These are phyloP conservation scores for Cyclaneusma minus DNA, from an alignment of 2,329 filamentous ascomycete genomes.

Conservation along the genomic window DNA sequence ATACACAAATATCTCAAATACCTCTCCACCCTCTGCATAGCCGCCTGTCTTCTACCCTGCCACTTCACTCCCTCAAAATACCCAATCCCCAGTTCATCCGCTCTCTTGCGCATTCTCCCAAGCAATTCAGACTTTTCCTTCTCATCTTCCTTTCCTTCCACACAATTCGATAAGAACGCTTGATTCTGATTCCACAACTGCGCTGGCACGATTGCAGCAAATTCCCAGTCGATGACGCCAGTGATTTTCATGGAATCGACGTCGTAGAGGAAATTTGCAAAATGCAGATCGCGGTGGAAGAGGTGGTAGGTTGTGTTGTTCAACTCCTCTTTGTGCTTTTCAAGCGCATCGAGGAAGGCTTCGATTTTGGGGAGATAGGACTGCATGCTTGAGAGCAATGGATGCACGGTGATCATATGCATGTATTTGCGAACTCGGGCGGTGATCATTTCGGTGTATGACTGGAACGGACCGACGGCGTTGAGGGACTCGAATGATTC, in stretches of 20 bases:
- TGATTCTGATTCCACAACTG: conserved; percentile 20
- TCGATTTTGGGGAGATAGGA: conserved; percentile 16
- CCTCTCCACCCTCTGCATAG: conserved; percentile 16
- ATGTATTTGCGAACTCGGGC: conserved; percentile 15
- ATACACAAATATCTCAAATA: too few relatives aligned
- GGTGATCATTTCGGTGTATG: conserved; percentile 14
- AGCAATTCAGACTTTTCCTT: conserved; percentile 13
- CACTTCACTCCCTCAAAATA: conserved; percentile 7
- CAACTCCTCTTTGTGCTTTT: conserved; percentile 5
- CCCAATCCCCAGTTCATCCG: conserved; percentile 7
- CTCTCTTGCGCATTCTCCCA: conserved; percentile 13
- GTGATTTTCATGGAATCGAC: conserved; percentile 14
- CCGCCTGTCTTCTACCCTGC: conserved; percentile 9
- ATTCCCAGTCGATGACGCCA: conserved; percentile 23
- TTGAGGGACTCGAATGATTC: conserved; percentile 17
- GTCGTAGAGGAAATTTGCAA: conserved; percentile 22
- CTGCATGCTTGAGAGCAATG: conserved; percentile 13
- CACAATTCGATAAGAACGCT: conserved; percentile 21
- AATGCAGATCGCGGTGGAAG: conserved; percentile 23
- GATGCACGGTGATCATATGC: conserved; percentile 14
- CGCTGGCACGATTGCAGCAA: conserved; percentile 20
- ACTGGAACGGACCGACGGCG: conserved; percentile 12
- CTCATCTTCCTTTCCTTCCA: conserved; percentile 7
- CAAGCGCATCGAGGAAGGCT: conserved; percentile 9
- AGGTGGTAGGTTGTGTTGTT: conserved; percentile 13